Base-by-base conservation (phyloP, 176 grass and related monocot species). In the Puya raimondii region DNA sequence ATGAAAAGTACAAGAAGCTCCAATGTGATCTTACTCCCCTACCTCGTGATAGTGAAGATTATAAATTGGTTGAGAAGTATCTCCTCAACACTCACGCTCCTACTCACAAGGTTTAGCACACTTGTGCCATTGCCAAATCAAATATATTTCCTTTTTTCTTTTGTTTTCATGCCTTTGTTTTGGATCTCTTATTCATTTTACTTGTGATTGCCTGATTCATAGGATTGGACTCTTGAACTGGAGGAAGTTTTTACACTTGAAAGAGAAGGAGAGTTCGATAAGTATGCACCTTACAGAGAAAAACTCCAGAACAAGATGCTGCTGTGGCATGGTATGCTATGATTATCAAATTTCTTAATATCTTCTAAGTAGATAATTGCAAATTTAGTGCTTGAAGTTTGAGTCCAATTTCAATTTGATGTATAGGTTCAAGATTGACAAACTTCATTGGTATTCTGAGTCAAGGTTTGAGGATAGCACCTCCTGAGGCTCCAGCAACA, bases 361-460 rank as follows among this genome's bases (percentile, higher is more conserved):
- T 56, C 12, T 14, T 14, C 12, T 14, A 9, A 18, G n/a, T 59
- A 59, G 54, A 59, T 16, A 61, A 42, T 42, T 42, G 33, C 33
- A 42, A 42, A 42, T 5, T 42, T 7, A 42, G 33, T 42, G 7
- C 33, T 42, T 42, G 33, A 42, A 42, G 33, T 6, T 42, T 42
- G 33, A 42, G 33, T 42, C 33, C 33, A 42, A 42, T 42, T 42
- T 42, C 33, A 42, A 42, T 42, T 61, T 61, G 16, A 81, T 82
- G 49, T 81, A n/a, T 74, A 96, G 92, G 92, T 53, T 92, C 92
- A 85, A 88, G 92, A 54, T 79, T 96, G 83, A 96, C 92, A 12
- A 96, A 96, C 74, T 96, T 89, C 67, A 71, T 96, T 67, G 92
- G 92, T 66, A 96, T 96, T 74, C 82, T 96, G 72, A 96, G 92